Evolutionary conservation across 768 basidiomycete genomes (phyloP), one percentile per base, ranked within the genome.

Genomic region (Brasilioporus rufonigricans): DNA sequence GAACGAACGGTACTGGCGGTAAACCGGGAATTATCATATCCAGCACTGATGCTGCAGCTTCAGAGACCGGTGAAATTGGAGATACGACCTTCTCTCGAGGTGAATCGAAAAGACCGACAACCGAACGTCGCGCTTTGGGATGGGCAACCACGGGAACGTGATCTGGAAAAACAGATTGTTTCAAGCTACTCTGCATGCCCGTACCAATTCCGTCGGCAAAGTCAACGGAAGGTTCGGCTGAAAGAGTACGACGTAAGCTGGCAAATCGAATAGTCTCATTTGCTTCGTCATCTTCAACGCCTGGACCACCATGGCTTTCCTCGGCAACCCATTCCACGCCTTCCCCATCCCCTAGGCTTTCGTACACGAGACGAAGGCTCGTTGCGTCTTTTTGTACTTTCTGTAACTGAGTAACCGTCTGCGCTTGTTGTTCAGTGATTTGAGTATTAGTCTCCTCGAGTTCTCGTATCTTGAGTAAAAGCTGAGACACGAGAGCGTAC

Each of bases 381-480:
- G 87, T 80, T 2, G 85, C 85, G 61, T 91, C 88, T 54, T 80
- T 77, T 60, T 89, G 87, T 11, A 89, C 87, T 5, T 80, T 79
- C n/a, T 80, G 79, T 26, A 91, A 74, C 55, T 85, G 83, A 36
- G 73, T 73, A 6, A 78, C 71, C 0, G 89, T 90, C 60, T 81
- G 78, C 1, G 68, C 69, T 65, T 92, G 90, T 57, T 87, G 83
- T 52, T 77, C 73, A 21, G 82, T 73, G 39, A 93, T 90, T 52
- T 81, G 79, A 8, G 73, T 58, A 60, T 93, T 93, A 3, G 87
- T 81, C 36, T 84, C 79, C 63, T 93, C 89, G 1, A 93, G 77
- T 65, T 93, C 90, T 44, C 79, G 76, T 48, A 93, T 87, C 72
- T 93, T 93, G 16, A 73, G 65, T 40, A 91, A 71, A 8, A 93